These are phyloP conservation scores for Volutella citrinella DNA, from an alignment of 2,329 filamentous ascomycete genomes.

Conservation along the genomic window DNA sequence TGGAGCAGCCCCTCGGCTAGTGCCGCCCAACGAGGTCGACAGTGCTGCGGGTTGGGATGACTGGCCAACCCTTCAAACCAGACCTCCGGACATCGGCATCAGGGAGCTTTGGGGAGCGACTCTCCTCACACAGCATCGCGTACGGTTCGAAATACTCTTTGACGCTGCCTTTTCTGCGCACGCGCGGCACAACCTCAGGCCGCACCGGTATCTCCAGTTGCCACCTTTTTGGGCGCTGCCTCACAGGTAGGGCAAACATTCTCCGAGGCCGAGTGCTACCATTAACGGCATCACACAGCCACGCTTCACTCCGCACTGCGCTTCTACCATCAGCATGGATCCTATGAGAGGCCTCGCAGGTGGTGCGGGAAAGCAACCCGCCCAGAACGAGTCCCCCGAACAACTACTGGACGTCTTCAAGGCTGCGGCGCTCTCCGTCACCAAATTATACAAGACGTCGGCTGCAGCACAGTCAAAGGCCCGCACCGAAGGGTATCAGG, in stretches of 20 bases:
- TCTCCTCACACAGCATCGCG: background rate
- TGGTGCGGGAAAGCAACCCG: slow-evolving; percentile 27
- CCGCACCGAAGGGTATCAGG: slow-evolving; percentile 82
- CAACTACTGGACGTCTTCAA: slow-evolving; percentile 86
- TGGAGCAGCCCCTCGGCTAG: slow-evolving; percentile 29
- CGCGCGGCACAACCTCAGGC: too few species aligned
- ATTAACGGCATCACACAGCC: too few species aligned
- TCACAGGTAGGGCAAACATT: too few species aligned
- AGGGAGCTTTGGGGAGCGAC: too few species aligned
- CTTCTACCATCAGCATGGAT: slow-evolving; percentile 26
- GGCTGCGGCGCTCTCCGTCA: slow-evolving; percentile 87
- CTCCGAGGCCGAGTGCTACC: too few species aligned
- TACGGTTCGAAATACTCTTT: too few species aligned
- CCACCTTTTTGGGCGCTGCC: too few species aligned
- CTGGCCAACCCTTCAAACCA: slow-evolving; percentile 10
- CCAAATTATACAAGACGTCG: slow-evolving; percentile 93
- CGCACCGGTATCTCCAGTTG: slow-evolving; percentile 1
- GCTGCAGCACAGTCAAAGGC: slow-evolving; percentile 73
- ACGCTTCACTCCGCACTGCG: too few species aligned
- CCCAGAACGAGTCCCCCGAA: slow-evolving; percentile 46
- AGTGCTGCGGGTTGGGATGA: slow-evolving; percentile 11
- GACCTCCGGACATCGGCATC: too few species aligned
- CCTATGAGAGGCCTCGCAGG: slow-evolving; percentile 30
- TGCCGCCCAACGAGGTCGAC: slow-evolving; percentile 23
- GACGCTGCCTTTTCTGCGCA: too few species aligned